Evolutionary conservation across 257 asterid species (phyloP), one percentile per base, ranked within the genome.

Genomic region (Salvia rosmarinus): DNA sequence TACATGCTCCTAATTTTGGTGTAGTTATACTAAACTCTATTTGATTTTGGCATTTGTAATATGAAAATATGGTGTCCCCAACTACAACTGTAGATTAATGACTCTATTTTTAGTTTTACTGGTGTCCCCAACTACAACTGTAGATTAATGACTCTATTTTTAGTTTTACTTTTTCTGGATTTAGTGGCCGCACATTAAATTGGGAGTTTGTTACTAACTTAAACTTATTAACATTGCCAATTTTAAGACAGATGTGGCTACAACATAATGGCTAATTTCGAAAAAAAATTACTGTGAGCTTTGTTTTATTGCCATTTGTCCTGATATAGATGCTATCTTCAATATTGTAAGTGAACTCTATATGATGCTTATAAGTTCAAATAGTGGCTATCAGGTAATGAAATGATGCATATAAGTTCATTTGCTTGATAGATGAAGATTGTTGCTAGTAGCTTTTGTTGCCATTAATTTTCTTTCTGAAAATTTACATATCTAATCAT

Each of bases 361-460:
- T 44, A 46, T 64, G 68, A 64, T 65, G 51, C 35, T 66, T 20
- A 14, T 37, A 49, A 6, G 23, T n/a, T 17, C 10, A 7, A 1
- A n/a, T n/a, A n/a, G n/a, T n/a, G n/a, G n/a, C n/a, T n/a, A n/a
- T n/a, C n/a, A n/a, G n/a, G n/a, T n/a, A n/a, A n/a, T n/a, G n/a
- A 44, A 11, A 46, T 14, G 52, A 12, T 43, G 49, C 16, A 12
- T 43, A 43, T 0, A 43, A 12, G 4, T 43, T 43, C n/a, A 43
- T 2, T n/a, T n/a, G n/a, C n/a, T n/a, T 5, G 16, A 43, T 25
- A 1, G 30, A 25, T 25, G 30, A 25, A 25, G 30, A 25, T 25
- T 25, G 30, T 25, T 25, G 30, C 64, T 68, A 39, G 46, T 64
- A 21, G 52, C 16, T 69, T 71, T 78, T 73, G n/a, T 66, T 59